These are phyloP conservation scores for Ligustrum vulgare DNA, from an alignment of 257 asterid species.

Conservation along the genomic window DNA sequence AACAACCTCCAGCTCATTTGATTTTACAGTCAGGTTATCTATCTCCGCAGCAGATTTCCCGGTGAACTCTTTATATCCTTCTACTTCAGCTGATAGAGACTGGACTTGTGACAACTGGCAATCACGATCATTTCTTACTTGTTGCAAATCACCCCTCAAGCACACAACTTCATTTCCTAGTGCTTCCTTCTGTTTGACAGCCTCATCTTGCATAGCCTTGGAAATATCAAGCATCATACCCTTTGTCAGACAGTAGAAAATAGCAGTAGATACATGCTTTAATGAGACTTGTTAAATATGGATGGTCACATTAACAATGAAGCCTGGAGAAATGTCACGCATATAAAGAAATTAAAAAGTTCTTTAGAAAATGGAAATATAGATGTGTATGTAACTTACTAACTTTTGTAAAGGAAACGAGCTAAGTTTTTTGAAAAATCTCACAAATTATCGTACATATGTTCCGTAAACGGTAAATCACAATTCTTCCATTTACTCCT, in stretches of 20 bases:
- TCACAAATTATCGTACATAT: too few species aligned
- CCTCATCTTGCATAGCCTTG: slow-evolving; percentile 75
- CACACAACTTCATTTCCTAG: slow-evolving; percentile 66
- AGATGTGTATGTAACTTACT: too few species aligned
- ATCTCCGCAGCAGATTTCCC: slow-evolving; percentile 57
- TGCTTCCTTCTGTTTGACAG: slow-evolving; percentile 67
- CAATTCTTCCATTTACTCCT: too few species aligned
- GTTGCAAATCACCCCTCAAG: slow-evolving; percentile 72
- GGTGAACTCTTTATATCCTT: slow-evolving; percentile 55
- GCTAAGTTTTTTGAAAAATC: too few species aligned
- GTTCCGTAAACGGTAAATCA: too few species aligned
- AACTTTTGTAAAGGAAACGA: too few species aligned
- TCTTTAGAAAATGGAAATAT: too few species aligned
- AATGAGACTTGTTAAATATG: too few species aligned
- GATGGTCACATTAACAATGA: too few species aligned
- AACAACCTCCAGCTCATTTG: slow-evolving; percentile 69
- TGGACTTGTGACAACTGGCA: slow-evolving; percentile 58
- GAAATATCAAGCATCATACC: slow-evolving; percentile 7
- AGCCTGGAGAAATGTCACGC: too few species aligned
- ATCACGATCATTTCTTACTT: slow-evolving; percentile 72
- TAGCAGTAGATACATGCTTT: neutral
- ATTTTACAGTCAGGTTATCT: slow-evolving; percentile 48
- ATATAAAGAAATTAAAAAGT: too few species aligned
- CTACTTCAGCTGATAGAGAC: slow-evolving; percentile 46
- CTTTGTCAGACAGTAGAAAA: neutral